phyloP scores from a whole-genome alignment of 345 rosid genomes.

The Lepidium didymum region DNA sequence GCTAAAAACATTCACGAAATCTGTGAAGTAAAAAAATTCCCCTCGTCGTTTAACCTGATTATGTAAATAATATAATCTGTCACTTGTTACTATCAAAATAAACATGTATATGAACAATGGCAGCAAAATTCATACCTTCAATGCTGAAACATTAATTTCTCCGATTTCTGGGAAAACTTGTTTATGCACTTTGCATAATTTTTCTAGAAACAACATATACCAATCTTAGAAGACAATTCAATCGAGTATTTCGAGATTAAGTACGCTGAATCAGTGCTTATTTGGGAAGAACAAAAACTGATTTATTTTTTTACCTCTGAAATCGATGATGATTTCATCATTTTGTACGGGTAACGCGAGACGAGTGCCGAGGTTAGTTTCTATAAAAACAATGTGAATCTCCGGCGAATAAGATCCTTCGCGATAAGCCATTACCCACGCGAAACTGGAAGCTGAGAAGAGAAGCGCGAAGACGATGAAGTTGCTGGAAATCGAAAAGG shows the following conservation, averaged over 20 bases:
- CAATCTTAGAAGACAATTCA: neutral
- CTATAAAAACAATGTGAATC: constrained; percentile 34
- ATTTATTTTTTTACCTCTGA: constrained; percentile 33
- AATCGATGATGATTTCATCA: constrained; percentile 52
- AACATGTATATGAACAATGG: neutral
- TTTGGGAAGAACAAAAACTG: neutral
- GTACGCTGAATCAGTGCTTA: neutral
- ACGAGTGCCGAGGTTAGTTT: constrained; percentile 58
- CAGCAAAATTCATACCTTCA: constrained; percentile 1
- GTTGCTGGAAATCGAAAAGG: neutral
- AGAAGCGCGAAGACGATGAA: neutral
- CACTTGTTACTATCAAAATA: neutral
- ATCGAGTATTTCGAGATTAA: neutral
- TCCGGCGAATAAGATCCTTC: neutral
- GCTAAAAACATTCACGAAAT: constrained; percentile 39
- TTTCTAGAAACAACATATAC: neutral
- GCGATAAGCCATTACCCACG: neutral
- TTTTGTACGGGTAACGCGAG: constrained; percentile 36
- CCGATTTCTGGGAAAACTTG: neutral
- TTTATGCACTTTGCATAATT: neutral
- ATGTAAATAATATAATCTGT: neutral
- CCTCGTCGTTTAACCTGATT: constrained; percentile 35
- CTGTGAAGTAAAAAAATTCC: constrained; percentile 39
- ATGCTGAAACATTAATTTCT: neutral
- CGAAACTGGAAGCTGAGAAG: neutral